phyloP scores from a whole-genome alignment of 2,329 filamentous ascomycete genomes.

The Cercospora sp. region DNA sequence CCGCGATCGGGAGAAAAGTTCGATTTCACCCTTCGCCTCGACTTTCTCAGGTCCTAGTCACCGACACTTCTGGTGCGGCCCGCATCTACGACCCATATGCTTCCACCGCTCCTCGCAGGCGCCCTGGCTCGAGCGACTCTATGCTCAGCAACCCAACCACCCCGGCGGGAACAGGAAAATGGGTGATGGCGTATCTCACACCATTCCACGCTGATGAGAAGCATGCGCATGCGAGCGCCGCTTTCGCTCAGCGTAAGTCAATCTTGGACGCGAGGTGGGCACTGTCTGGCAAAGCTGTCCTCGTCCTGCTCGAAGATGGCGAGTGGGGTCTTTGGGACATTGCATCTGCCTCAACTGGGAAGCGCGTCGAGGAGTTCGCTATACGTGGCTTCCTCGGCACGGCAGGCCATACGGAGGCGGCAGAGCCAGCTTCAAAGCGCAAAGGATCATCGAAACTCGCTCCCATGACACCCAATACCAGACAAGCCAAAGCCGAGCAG shows the following conservation, averaged over 20 bases:
- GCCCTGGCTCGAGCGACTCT: conserved; percentile 34
- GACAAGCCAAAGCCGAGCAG: conserved; percentile 46
- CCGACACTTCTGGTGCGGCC: conserved; percentile 56
- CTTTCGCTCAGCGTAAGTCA: conserved; percentile 46
- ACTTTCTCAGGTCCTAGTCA: conserved; percentile 50
- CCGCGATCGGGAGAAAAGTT: conserved; percentile 21
- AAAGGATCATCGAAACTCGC: conserved; percentile 43
- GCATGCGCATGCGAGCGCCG: conserved; percentile 25
- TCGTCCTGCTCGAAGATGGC: conserved; percentile 52
- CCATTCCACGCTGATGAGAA: conserved; percentile 27
- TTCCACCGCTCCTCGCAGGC: conserved; percentile 8
- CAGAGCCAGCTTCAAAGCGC: conserved; percentile 34
- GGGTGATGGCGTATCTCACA: conserved; percentile 35
- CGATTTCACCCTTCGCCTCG: conserved; percentile 33
- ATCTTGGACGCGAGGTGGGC: conserved; percentile 53
- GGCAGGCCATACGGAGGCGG: conserved; percentile 25
- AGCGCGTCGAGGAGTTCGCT: conserved; percentile 32
- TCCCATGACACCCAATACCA: conserved; percentile 55
- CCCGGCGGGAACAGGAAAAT: conserved; percentile 26
- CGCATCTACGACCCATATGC: conserved; percentile 60
- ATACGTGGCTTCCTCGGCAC: conserved; percentile 36
- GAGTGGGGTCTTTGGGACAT: conserved; percentile 57
- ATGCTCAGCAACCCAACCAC: conserved; percentile 8
- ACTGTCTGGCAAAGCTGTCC: conserved; percentile 47
- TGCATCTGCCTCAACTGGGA: conserved; percentile 19